Evolutionary conservation across 2,329 filamentous ascomycete species (phyloP).

Genomic region (Ceratocystis albifundus): DNA sequence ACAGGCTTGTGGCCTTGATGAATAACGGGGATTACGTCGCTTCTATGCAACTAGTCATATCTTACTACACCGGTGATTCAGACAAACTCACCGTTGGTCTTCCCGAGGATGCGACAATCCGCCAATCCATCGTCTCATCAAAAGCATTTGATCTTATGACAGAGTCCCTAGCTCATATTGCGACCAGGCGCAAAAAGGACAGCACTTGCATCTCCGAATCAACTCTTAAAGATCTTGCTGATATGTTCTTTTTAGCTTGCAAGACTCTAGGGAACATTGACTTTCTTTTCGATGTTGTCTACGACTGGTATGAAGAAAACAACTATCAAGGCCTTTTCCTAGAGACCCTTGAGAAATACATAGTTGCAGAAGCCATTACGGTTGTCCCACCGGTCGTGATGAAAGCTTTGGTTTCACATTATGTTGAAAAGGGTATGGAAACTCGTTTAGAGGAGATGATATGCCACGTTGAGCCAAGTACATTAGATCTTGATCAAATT

Average conservation of each 20-base stretch:
- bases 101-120: constrained; percentile 64
- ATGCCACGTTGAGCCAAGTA: constrained; percentile 79
- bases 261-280: constrained; percentile 64
- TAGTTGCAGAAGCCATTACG: constrained; percentile 64
- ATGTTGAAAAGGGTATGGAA: constrained; percentile 62
- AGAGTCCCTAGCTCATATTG: constrained; percentile 69
- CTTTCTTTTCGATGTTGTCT: constrained; percentile 84
- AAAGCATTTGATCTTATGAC: constrained; percentile 88
- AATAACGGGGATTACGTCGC: constrained; percentile 92
- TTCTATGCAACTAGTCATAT: constrained; percentile 79
- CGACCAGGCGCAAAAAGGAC: constrained; percentile 11
- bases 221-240: constrained; percentile 49
- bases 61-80: constrained; percentile 82
- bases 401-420: constrained; percentile 75
- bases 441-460: constrained; percentile 83
- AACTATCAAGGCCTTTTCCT: constrained; percentile 54
- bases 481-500: constrained; percentile 87
- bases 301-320: constrained; percentile 70
- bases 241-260: constrained; percentile 74
- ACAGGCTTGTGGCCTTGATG: constrained; percentile 85
- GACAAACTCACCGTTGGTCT: constrained; percentile 90
- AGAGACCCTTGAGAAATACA: constrained; percentile 76
- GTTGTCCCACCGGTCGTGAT: constrained; percentile 70
- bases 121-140: constrained; percentile 74
- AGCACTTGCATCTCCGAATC: constrained; percentile 9